These are phyloP conservation scores for Microdochium trichocladiopsis DNA, from an alignment of 2,329 filamentous ascomycete genomes.

Conservation along the genomic window DNA sequence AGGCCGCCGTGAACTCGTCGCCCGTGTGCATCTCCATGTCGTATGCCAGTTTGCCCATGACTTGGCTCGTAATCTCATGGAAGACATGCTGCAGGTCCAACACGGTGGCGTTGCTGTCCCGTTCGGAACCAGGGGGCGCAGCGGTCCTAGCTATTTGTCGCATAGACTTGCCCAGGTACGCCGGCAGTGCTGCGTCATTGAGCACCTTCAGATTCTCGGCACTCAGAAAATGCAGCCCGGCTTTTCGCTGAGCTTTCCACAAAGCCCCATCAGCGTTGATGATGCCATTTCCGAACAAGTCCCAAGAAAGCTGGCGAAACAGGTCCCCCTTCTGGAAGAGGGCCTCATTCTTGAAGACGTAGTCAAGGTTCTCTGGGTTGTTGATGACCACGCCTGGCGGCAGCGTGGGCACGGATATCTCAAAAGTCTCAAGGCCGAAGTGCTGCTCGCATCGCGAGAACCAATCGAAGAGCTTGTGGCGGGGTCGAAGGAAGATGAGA, in stretches of 20 bases:
- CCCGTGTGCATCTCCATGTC: conserved; percentile 60
- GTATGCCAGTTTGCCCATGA: conserved; percentile 65
- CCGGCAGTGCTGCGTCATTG: conserved; percentile 49
- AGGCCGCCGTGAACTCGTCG: conserved; percentile 52
- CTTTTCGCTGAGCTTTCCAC: conserved; percentile 57
- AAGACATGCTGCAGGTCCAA: conserved; percentile 54
- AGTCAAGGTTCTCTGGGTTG: conserved; percentile 55
- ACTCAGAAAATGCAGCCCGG: conserved; percentile 52
- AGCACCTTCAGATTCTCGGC: conserved; percentile 48
- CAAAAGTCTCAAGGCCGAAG: conserved; percentile 53
- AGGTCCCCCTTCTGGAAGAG: conserved; percentile 56
- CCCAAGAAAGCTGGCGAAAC: conserved; percentile 51
- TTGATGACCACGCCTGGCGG: conserved; percentile 58
- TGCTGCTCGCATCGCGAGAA: conserved; percentile 50
- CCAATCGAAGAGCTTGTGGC: conserved; percentile 55
- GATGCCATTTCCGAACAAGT: conserved; percentile 59
- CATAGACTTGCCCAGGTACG: conserved; percentile 39
- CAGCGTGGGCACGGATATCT: conserved; percentile 54
- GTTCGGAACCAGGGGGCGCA: background rate
- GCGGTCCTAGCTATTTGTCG: conserved; percentile 23
- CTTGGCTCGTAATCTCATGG: conserved; percentile 55
- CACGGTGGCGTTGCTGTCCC: conserved; percentile 5
- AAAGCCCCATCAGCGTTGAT: conserved; percentile 60
- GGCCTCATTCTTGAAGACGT: conserved; percentile 52
- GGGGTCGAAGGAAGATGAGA: conserved; percentile 50